These are phyloP conservation scores for Colletotrichum horii DNA, from an alignment of 2,329 filamentous ascomycete genomes.

Conservation along the genomic window DNA sequence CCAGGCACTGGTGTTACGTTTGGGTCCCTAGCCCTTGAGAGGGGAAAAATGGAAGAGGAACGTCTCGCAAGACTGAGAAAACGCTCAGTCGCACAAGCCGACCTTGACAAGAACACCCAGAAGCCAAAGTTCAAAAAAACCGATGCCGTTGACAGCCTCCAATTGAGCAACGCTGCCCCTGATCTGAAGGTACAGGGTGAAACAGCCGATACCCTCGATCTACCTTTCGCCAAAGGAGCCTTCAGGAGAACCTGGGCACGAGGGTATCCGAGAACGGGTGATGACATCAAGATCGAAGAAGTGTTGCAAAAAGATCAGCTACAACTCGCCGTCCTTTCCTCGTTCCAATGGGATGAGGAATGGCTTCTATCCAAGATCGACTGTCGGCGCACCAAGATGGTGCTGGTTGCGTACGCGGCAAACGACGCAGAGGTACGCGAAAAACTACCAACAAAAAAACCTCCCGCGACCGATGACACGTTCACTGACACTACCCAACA, in stretches of 20 bases:
- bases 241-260: constrained; percentile 84
- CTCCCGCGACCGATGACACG: not conserved
- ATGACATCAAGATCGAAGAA: constrained; percentile 89
- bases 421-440: constrained; percentile 55
- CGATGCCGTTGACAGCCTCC: not conserved
- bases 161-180: not conserved
- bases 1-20: constrained; percentile 21
- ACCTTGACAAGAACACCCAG: constrained; percentile 18
- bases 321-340: constrained; percentile 80
- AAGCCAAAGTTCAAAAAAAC: constrained; percentile 21
- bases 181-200: not conserved
- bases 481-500: constrained; percentile 26
- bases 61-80: constrained; percentile 75
- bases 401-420: constrained; percentile 62
- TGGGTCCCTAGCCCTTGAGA: constrained; percentile 65
- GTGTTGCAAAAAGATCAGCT: constrained; percentile 77
- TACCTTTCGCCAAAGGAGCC: constrained; percentile 61
- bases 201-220: not conserved
- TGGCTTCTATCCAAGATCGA: constrained; percentile 81
- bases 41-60: constrained; percentile 86
- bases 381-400: constrained; percentile 61
- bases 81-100: constrained; percentile 30
- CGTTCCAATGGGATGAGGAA: constrained; percentile 83
- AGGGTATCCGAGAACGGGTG: constrained; percentile 62
- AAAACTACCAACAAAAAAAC: not conserved